These are phyloP conservation scores for Corrigiola litoralis DNA, from an alignment of 179 eudicot genomes.

Conservation along the genomic window DNA sequence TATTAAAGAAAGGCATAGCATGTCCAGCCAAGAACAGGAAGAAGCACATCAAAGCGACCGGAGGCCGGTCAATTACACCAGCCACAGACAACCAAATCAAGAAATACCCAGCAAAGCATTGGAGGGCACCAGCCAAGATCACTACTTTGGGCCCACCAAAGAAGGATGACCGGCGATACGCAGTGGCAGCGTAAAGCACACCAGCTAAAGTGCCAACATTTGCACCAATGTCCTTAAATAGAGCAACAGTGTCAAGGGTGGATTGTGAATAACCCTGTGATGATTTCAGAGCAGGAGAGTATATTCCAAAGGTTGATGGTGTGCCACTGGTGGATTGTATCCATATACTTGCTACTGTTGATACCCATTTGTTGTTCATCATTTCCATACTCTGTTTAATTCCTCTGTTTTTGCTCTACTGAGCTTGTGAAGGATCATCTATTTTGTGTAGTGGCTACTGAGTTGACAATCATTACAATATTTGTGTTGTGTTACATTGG, in stretches of 20 bases:
- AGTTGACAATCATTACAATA: no score
- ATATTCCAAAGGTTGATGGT: conserved; percentile 45
- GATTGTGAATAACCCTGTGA: conserved; percentile 37
- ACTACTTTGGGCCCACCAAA: conserved; percentile 62
- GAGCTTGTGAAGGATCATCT: no score
- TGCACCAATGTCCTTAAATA: conserved; percentile 45
- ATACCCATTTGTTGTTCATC: conserved; percentile 32
- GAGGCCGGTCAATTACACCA: conserved; percentile 50
- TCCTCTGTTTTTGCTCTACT: no score
- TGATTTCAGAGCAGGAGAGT: conserved; percentile 39
- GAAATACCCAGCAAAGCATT: conserved; percentile 72
- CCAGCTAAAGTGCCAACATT: conserved; percentile 43
- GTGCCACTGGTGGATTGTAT: conserved; percentile 42
- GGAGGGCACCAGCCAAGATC: conserved; percentile 51
- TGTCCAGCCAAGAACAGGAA: conserved; percentile 75
- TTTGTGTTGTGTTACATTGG: no score
- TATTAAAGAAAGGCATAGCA: conserved; percentile 69
- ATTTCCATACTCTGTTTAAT: not conserved
- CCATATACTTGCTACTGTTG: conserved; percentile 39
- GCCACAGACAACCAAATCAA: conserved; percentile 62
- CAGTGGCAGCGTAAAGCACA: conserved; percentile 31
- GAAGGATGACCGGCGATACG: conserved; percentile 20
- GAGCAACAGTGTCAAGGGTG: conserved; percentile 43
- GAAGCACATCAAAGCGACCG: conserved; percentile 45
- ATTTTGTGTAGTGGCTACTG: no score